A percentile compares a stretch with the other conserved stretches of the same genome.
These are phyloP conservation scores for Spiraea crenata DNA, from an alignment of 331 rosid species.

Conservation along the genomic window DNA sequence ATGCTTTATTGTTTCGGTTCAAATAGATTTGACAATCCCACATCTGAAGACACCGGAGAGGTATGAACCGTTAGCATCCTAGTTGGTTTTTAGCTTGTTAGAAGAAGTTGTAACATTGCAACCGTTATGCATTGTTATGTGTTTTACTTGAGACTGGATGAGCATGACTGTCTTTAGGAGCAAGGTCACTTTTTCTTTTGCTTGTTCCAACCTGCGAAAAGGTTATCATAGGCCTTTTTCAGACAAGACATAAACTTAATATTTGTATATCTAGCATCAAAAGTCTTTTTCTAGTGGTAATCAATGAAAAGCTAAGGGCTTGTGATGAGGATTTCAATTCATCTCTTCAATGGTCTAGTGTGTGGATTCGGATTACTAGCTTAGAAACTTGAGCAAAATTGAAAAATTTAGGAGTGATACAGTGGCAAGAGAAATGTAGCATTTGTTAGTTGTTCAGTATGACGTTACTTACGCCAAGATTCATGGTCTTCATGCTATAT, in stretches of 20 bases:
- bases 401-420: neutral
- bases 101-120: neutral
- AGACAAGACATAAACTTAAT: neutral
- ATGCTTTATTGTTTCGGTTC: conserved; percentile 14
- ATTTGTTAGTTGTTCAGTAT: neutral
- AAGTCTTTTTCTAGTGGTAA: neutral
- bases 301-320: neutral
- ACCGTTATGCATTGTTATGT: neutral
- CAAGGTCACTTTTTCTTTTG: neutral
- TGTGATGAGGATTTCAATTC: conserved; percentile 1
- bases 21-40: conserved; percentile 68
- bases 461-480: too few relatives aligned
- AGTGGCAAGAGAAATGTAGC: neutral
- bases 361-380: neutral
- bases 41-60: conserved; percentile 89
- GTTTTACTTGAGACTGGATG: neutral
- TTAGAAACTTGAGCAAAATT: neutral
- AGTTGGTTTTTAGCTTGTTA: conserved; percentile 1
- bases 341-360: neutral
- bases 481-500: neutral
- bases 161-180: neutral
- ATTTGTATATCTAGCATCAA: neutral
- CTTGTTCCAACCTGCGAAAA: neutral
- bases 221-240: neutral
- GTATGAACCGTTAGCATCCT: conserved; percentile 41